These are phyloP conservation scores for Globisporangium middletonii DNA, from an alignment of 352 stramenopile species.

Conservation along the genomic window DNA sequence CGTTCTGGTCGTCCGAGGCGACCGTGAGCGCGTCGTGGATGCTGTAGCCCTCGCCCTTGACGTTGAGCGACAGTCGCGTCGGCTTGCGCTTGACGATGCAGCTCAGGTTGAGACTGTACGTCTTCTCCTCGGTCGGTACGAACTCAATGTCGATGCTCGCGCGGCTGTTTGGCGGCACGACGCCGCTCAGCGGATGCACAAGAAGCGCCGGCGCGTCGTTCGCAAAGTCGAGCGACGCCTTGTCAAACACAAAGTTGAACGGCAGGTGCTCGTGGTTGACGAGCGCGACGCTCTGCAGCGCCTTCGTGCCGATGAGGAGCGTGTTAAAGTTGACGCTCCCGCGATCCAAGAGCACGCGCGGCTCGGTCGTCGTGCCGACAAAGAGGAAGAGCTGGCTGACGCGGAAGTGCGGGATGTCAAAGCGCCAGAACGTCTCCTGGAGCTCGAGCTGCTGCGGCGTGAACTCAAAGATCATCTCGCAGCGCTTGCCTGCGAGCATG, in stretches of 20 bases:
- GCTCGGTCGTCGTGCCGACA: slow-evolving; percentile 88
- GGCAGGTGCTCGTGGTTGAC: slow-evolving; percentile 91
- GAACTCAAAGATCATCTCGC: slow-evolving; percentile 96
- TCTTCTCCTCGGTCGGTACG: slow-evolving; percentile 87
- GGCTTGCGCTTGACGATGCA: slow-evolving; percentile 92
- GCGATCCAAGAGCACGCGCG: slow-evolving; percentile 82
- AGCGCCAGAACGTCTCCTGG: slow-evolving; percentile 91
- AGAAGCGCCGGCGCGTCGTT: slow-evolving; percentile 75
- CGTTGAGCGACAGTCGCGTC: slow-evolving; percentile 86
- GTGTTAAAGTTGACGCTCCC: slow-evolving; percentile 91
- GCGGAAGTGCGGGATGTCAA: slow-evolving; percentile 85
- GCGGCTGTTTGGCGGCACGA: slow-evolving; percentile 85
- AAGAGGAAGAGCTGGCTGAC: slow-evolving; percentile 91
- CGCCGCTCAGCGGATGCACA: slow-evolving; percentile 83
- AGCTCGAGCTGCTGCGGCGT: slow-evolving; percentile 86
- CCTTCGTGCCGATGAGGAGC: slow-evolving; percentile 86
- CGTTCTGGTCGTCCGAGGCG: slow-evolving; percentile 32
- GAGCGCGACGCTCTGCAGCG: slow-evolving; percentile 83
- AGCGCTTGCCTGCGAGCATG: slow-evolving; percentile 90
- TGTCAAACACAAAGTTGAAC: slow-evolving; percentile 95
- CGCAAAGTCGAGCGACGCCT: slow-evolving; percentile 71
- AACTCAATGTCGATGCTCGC: slow-evolving; percentile 87
- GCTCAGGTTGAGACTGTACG: slow-evolving; percentile 91
- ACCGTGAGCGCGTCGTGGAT: slow-evolving; percentile 80
- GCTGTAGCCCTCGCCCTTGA: slow-evolving; percentile 93